Evolutionary conservation across 2,329 filamentous ascomycete genomes (phyloP), one percentile per base, ranked within the genome.

Genomic region (Botrytis galanthina): DNA sequence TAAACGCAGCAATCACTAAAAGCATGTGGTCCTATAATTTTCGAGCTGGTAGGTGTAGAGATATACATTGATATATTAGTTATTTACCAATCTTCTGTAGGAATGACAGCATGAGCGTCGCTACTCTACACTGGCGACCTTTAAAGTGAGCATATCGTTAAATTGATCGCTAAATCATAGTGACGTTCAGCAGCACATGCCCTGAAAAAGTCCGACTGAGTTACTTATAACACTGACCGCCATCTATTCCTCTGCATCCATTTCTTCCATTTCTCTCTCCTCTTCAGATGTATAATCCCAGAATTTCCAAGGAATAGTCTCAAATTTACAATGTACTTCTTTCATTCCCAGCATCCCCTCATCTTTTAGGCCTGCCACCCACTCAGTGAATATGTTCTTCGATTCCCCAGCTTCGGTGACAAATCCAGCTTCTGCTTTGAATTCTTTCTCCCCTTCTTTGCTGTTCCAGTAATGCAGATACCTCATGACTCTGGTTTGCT

Each of bases 251-350:
- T 44, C 61, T n/a, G n/a, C 39, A 46, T 64, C 26, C 35, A 32
- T 59, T 7, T 54, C 35, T 18, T 32, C 67, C 42, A 69, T 70
- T 48, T 64, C 61, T 64, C 61, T 44, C 39, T 44, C 39, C 16
- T 64, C 61, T 6, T 44, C 39, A 32, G 61, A 64, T 46, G 61
- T 64, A 22, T 46, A 64, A 0, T 64, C n/a, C 61, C 61, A 64
- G 39, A 64, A 32, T 32, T 46, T 64, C 61, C 61, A 64, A 64
- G 39, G n/a, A 14, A 64, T 46, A 46, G 39, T 32, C 16, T 64
- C 39, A 29, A 64, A 64, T 44, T 46, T 64, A 4, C 62, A 64
- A 32, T 64, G 62, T 12, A 64, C 62, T 26, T 46, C 62, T 46
- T 26, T 2, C 62, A 64, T 64, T 12, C 62, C 62, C 18, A 64